Conservation (phyloP, 495 filamentous ascomycete species). For the Penicillium canescens region DNA sequence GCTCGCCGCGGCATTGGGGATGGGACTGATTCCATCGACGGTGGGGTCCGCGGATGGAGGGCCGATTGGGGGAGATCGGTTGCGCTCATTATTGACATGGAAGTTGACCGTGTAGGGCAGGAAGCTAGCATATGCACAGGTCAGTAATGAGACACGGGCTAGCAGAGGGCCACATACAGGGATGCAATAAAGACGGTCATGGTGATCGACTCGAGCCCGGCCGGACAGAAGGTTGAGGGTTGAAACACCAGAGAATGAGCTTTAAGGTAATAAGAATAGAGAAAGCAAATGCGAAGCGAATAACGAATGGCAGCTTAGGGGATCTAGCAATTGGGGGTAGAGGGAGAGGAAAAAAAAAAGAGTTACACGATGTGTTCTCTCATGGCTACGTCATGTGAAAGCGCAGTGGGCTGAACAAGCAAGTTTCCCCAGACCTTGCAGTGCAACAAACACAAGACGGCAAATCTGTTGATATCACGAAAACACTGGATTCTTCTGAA, state of each 20-base stretch:
- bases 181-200: conserved; percentile 86
- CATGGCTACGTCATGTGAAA: conserved; percentile 47
- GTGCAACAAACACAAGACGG: background rate
- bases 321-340: background rate
- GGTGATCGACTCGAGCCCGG: conserved; percentile 26
- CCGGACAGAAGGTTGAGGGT: conserved; percentile 5
- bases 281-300: background rate
- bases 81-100: conserved; percentile 34
- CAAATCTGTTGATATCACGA: background rate
- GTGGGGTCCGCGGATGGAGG: conserved; percentile 38
- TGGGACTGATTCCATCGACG: conserved; percentile 32
- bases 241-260: background rate
- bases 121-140: conserved; percentile 55
- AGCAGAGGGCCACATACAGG: conserved; percentile 57
- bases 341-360: conserved; percentile 24
- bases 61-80: conserved; percentile 20
- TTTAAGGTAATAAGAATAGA: background rate
- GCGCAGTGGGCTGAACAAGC: conserved; percentile 5
- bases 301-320: background rate
- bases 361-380: conserved; percentile 30
- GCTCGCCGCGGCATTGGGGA: conserved; percentile 36
- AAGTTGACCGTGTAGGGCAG: conserved; percentile 91
- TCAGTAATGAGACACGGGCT: background rate
- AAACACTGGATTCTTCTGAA: background rate
- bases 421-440: conserved; percentile 2